Base-by-base conservation (phyloP, 1,284 basidiomycete genomes). In the Moesziomyces globuligerus region DNA sequence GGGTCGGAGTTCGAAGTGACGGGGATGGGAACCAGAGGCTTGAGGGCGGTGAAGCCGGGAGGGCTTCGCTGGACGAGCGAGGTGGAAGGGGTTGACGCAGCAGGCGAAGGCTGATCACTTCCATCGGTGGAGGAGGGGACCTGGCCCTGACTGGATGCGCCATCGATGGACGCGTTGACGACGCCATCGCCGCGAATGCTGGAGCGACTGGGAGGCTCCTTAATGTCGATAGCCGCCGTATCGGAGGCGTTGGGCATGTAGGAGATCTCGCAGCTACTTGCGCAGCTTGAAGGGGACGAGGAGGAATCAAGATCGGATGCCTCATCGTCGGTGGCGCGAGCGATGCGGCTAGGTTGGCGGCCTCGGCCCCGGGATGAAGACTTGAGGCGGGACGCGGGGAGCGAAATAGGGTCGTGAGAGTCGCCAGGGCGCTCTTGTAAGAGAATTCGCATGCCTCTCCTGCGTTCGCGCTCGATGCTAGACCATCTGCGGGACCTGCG, bases 381-480 rank as follows among this genome's bases (percentile, higher is more conserved):
- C 28, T 58, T 54, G 24, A 24, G 7, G 15, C 23, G 26, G 3
- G 46, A 11, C 1, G 36, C 25, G 25, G 34, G 41, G 3, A 40
- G 11, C 7, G 11, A 8, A 15, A 28, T 36, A 3, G 40, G n/a
- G 13, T 48, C 28, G 3, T 41, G 21, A 6, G 40, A 26, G 10
- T 23, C 39, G 17, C 40, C 29, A 9, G 53, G 40, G 10, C 34
- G 54, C n/a, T 62, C 54, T 10, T 58, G 49, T 2, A 73, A 18
- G 6, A 73, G 53, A 46, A 73, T 62, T 45, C 70, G 60, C 55
- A 73, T 59, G 18, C 67, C 70, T 29, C 66, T 45, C n/a, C 55
- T 32, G 28, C 70, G 70, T 28, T 66, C 70, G 24, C 70, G 56
- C 46, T 73, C 70, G 29, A 70, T 55, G 50, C 66, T 73, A n/a